These are phyloP conservation scores for Vitis riparia DNA, from an alignment of 164 flowering plant species.

Conservation along the genomic window DNA sequence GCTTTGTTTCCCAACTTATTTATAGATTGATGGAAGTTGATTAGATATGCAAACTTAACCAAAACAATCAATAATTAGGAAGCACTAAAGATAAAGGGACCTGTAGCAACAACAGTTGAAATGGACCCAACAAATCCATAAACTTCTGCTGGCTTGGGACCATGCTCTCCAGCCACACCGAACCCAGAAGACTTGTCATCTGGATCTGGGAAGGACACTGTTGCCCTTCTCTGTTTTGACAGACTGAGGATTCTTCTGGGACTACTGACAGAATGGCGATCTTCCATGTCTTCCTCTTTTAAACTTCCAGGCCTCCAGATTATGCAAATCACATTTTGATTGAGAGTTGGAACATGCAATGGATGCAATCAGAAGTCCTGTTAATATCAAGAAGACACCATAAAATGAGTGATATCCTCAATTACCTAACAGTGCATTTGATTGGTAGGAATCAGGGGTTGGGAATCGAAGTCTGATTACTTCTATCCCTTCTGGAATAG, in stretches of 20 bases:
- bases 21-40: not conserved
- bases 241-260: conserved; percentile 71
- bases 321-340: no score
- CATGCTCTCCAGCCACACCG: conserved; percentile 61
- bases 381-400: no score
- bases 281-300: conserved; percentile 40
- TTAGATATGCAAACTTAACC: not conserved
- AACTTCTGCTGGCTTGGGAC: conserved; percentile 82
- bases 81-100: conserved; percentile 24
- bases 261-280: conserved; percentile 63
- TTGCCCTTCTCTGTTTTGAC: conserved; percentile 59
- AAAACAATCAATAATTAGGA: not conserved
- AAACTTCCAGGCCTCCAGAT: no score
- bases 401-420: no score
- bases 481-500: no score
- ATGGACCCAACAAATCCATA: conserved; percentile 95
- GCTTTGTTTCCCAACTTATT: no score
- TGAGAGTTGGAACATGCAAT: no score
- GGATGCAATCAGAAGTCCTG: no score
- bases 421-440: no score
- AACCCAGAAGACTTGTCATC: conserved; percentile 51
- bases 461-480: no score
- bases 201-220: conserved; percentile 39
- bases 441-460: no score
- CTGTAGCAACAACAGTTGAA: conserved; percentile 75